A percentile compares a stretch with the other conserved stretches of the same genome.
These are phyloP conservation scores for Alternaria alternata DNA, from an alignment of 2,329 filamentous ascomycete genomes.

Conservation along the genomic window DNA sequence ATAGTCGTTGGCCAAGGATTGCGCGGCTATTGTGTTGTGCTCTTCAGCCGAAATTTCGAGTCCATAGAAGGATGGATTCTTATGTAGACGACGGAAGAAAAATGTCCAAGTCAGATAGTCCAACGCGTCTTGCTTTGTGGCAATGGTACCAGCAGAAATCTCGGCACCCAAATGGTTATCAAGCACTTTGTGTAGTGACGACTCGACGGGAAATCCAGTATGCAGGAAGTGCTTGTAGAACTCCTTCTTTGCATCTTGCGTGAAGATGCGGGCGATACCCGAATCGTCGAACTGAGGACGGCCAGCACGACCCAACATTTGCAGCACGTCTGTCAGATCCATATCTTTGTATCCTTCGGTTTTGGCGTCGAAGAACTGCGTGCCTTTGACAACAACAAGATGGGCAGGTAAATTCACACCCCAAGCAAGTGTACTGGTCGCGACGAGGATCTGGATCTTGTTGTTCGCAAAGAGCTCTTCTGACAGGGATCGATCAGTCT, in stretches of 20 bases:
- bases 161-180: conserved; percentile 98
- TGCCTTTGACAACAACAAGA: conserved; percentile 96
- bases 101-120: conserved; percentile 99
- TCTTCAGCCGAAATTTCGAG: conserved; percentile 92
- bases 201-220: conserved; percentile 97
- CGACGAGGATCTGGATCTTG: conserved; percentile 96
- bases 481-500: conserved; percentile 87
- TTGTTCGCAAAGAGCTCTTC: conserved; percentile 97
- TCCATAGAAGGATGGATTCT: conserved; percentile 98
- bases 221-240: conserved; percentile 99
- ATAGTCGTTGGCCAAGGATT: conserved; percentile 88
- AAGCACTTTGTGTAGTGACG: conserved; percentile 91
- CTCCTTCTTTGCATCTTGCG: conserved; percentile 95
- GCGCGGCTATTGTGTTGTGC: conserved; percentile 85
- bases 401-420: conserved; percentile 97
- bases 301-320: conserved; percentile 96
- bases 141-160: conserved; percentile 89
- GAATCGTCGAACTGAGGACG: conserved; percentile 96
- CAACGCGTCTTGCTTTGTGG: conserved; percentile 94
- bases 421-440: conserved; percentile 96
- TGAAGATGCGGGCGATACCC: conserved; percentile 96
- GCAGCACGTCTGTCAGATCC: conserved; percentile 96
- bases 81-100: conserved; percentile 96
- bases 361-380: conserved; percentile 97
- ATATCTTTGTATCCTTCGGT: conserved; percentile 98